Conservation (phyloP, 2,329 filamentous ascomycete genomes). For the Cadophora malorum region DNA sequence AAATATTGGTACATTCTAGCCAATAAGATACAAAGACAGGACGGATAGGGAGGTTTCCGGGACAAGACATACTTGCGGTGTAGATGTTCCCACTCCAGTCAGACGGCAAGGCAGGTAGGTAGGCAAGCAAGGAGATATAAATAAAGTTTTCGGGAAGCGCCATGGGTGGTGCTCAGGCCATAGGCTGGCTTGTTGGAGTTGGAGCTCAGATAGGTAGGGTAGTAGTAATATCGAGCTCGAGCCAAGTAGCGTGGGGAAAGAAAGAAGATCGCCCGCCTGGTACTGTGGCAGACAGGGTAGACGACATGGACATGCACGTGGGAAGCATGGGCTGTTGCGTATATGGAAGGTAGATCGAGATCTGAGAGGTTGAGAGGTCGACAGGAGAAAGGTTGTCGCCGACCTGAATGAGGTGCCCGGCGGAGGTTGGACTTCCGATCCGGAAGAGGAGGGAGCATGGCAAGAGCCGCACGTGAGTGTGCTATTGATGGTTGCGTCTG, state of each 20-base stretch:
- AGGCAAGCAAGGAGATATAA: constrained; percentile 13
- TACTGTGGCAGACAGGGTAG: background rate
- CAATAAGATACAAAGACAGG: background rate
- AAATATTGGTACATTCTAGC: background rate
- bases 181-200: background rate
- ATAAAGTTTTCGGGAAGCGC: constrained; percentile 10
- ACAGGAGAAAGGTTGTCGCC: constrained; percentile 7
- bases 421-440: constrained; percentile 9
- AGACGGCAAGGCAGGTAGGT: background rate
- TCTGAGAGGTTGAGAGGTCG: constrained; percentile 9
- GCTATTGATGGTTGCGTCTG: background rate
- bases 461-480: constrained; percentile 7
- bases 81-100: background rate
- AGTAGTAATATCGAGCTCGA: constrained; percentile 6
- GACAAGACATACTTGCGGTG: constrained; percentile 1
- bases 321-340: background rate
- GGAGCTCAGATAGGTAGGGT: background rate
- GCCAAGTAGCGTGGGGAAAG: background rate
- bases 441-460: background rate
- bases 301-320: constrained; percentile 7
- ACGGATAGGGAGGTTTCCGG: constrained; percentile 2
- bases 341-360: background rate
- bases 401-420: constrained; percentile 9
- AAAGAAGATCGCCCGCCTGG: background rate
- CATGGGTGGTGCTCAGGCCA: background rate